These are phyloP conservation scores for Penicillium sp. DNA, from an alignment of 2,329 filamentous ascomycete genomes.

Conservation along the genomic window DNA sequence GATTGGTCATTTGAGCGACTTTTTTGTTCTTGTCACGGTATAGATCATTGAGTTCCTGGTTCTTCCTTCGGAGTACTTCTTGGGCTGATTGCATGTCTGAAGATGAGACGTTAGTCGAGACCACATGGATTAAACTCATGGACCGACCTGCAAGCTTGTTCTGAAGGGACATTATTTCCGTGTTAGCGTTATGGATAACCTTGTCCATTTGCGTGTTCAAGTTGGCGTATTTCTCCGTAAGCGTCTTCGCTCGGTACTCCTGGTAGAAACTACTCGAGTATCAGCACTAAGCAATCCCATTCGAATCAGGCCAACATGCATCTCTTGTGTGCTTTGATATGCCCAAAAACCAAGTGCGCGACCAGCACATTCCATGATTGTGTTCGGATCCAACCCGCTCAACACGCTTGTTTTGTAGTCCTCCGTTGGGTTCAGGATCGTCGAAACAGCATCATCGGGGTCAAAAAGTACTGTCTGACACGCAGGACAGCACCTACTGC, in stretches of 20 bases:
- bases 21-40: slow-evolving; percentile 70
- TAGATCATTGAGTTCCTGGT: slow-evolving; percentile 66
- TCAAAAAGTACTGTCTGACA: slow-evolving; percentile 68
- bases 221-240: slow-evolving; percentile 68
- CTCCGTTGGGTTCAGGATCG: slow-evolving; percentile 73
- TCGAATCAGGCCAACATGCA: slow-evolving; percentile 52
- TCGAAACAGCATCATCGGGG: slow-evolving; percentile 71
- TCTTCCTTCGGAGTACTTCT: slow-evolving; percentile 64
- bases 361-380: slow-evolving; percentile 83
- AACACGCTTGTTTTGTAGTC: slow-evolving; percentile 87
- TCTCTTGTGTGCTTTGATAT: slow-evolving; percentile 81
- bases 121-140: background rate
- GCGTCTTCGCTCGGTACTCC: slow-evolving; percentile 67
- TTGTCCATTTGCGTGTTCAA: slow-evolving; percentile 69
- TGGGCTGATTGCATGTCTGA: slow-evolving; percentile 61
- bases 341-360: slow-evolving; percentile 80
- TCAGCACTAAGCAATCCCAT: slow-evolving; percentile 6
- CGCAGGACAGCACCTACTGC: slow-evolving; percentile 67
- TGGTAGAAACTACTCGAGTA: slow-evolving; percentile 64
- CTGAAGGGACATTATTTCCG: slow-evolving; percentile 66
- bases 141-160: slow-evolving; percentile 61
- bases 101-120: slow-evolving; percentile 5
- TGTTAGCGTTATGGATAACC: slow-evolving; percentile 70
- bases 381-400: slow-evolving; percentile 74
- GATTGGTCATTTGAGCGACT: slow-evolving; percentile 64